Percentiles rank a stretch among this genome's conserved stretches.
Conservation (phyloP, 2,329 filamentous ascomycete species). For the Cladophialophora chaetospira region DNA sequence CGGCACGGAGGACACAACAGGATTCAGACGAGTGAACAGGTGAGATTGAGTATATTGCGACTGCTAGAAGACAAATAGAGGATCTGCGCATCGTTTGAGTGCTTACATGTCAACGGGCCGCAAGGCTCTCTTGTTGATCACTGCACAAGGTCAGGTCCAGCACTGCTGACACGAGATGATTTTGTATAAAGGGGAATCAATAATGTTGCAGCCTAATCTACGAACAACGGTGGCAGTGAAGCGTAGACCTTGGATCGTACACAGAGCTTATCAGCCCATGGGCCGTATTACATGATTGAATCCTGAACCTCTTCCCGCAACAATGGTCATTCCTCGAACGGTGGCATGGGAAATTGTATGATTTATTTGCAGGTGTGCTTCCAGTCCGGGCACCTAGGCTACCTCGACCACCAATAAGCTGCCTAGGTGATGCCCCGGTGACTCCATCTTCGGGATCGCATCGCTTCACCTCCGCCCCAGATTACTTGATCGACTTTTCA, state of each 20-base stretch:
- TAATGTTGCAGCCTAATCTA: background rate
- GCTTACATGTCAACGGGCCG: background rate
- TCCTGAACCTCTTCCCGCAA: too few species aligned
- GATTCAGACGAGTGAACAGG: constrained; percentile 31
- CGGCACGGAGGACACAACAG: constrained; percentile 43
- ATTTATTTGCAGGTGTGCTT: too few species aligned
- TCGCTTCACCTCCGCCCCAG: background rate
- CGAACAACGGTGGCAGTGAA: background rate
- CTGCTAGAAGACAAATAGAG: constrained; percentile 11
- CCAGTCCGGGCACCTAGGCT: too few species aligned
- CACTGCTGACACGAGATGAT: background rate
- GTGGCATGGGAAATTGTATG: too few species aligned
- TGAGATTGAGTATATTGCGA: constrained; percentile 26
- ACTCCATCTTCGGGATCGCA: background rate
- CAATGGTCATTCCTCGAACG: too few species aligned
- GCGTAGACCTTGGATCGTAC: too few species aligned
- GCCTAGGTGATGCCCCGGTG: background rate
- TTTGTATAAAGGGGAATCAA: too few species aligned
- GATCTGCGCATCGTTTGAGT: background rate
- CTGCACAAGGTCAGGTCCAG: background rate
- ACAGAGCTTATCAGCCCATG: too few species aligned
- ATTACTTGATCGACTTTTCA: background rate
- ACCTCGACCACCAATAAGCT: background rate
- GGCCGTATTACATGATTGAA: too few species aligned
- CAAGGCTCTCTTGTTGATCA: background rate